Conservation (phyloP, 1,284 basidiomycete genomes). For the Marasmius tenuissimus region DNA sequence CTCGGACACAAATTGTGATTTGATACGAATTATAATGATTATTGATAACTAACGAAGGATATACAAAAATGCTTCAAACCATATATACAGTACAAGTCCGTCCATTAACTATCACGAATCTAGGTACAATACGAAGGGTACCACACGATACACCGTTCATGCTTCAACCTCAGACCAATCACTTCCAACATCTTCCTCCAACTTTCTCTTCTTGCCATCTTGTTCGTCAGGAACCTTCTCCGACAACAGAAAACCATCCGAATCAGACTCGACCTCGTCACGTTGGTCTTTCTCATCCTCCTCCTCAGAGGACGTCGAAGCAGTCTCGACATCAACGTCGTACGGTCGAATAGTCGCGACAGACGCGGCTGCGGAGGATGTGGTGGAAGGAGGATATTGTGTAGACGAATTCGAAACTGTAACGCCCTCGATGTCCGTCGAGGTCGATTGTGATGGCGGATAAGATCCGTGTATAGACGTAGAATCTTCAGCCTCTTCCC, state of each 20-base stretch:
- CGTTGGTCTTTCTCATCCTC: not conserved
- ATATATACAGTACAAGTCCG: too few species aligned
- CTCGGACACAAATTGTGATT: too few species aligned
- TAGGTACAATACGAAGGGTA: too few species aligned
- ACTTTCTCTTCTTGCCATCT: not conserved
- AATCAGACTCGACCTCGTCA: not conserved
- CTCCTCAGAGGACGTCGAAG: not conserved
- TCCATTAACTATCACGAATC: too few species aligned
- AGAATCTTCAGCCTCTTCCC: too few species aligned
- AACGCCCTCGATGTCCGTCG: too few species aligned
- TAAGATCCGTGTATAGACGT: not conserved
- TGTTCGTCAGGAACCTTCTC: not conserved
- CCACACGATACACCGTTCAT: not conserved
- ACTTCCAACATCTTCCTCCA: constrained; percentile 14
- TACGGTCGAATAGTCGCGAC: constrained; percentile 8
- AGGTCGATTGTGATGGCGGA: not conserved
- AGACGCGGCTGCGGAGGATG: constrained; percentile 5
- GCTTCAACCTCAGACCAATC: constrained; percentile 21
- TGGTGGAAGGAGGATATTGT: not conserved
- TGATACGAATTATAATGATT: too few species aligned
- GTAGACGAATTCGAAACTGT: not conserved
- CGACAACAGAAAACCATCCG: not conserved
- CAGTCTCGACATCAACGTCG: not conserved
- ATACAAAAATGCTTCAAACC: too few species aligned
- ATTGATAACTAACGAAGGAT: too few species aligned